Base-by-base conservation (phyloP, 768 basidiomycete genomes). In the Rhodotorula taiwanensis region DNA sequence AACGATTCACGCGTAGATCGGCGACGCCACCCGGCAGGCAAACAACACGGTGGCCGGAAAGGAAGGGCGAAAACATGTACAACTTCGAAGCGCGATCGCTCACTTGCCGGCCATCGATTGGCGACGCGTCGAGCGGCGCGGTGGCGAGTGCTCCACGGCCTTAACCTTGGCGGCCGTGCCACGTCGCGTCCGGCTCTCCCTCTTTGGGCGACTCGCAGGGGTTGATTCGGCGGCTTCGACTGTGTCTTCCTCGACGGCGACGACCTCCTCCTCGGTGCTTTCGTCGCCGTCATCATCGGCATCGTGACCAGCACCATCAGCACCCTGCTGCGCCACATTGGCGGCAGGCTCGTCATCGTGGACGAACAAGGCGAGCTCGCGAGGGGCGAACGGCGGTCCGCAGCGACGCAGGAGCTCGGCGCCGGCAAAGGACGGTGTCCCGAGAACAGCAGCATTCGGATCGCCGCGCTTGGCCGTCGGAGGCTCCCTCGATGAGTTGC, bases 361-460 rank as follows among this genome's bases (percentile, higher is more conserved):
- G n/a, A 36, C 33, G 33, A 33, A 6, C 14, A 4, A 9, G 51
- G 18, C 34, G 51, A 52, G 34, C 16, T 34, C n/a, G 51, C 51
- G 34, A 23, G 34, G 9, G 15, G 33, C 14, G n/a, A 23, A 5
- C 33, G 51, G 51, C 23, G 51, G 51, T 5, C 51, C 51, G 34
- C 51, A 52, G n/a, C 51, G 23, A 34, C 51, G 51, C 11, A 47
- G 16, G 25, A 56, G n/a, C 45, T 56, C 55, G 4, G 55, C 45
- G 31, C 55, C 55, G 3, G 47, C 55, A 25, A 56, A 56, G n/a
- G 33, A 6, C 45, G 45, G 55, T 34, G 33, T 8, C 25, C 55
- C 55, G 16, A 56, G 45, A 4, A 56, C 54, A 43, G 13, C 3
- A 14, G 13, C 33, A 25, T 39, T 28, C 31, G 31, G 55, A 31